Evolutionary conservation across 805 yeast species (phyloP), one percentile per base, ranked within the genome.

Genomic region (Sugiyamaella qingdaonensis): DNA sequence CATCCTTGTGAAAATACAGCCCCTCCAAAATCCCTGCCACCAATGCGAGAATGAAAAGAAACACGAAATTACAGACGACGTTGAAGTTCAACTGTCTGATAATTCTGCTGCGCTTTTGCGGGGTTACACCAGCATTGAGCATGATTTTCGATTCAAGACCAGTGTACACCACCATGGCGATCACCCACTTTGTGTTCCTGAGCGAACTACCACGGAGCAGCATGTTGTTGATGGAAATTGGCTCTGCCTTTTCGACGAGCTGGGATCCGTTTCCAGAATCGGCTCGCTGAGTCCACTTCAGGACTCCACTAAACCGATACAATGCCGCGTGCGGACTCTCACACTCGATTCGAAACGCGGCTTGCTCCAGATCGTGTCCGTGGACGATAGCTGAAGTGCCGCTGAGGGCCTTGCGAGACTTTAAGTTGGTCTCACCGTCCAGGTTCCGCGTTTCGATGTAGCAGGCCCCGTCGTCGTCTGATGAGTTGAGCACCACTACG

Each of bases 351-450:
- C 80, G 73, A 64, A 85, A 82, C 59, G 74, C 73, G 31, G 80
- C 71, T 53, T 78, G 75, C 53, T 79, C 81, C 49, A 86, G 71
- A 60, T 86, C 91, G 24, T 70, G 67, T 2, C 88, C 75, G 58
- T 77, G 84, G 45, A 73, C 76, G 41, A 86, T 65, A 1, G 74
- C 70, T 8, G 73, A 70, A 11, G 88, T 85, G 58, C 82, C 74
- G 13, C 73, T 72, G 33, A 87, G 64, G 5, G 86, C 73, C 31
- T 72, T 73, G 54, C 82, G 79, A 21, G 73, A 72, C 64, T 86
- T 87, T 65, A 86, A 74, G 64, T 84, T 86, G 2, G 92, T 84
- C 67, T 86, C 95, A 57, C 89, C 89, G 61, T 84, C 89, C 52
- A 84, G 70, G 61, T 83, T 84, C 59, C 83, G 81, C 1, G 89